Base-by-base conservation (phyloP, 441 rosid species). In the Brassica balearica region DNA sequence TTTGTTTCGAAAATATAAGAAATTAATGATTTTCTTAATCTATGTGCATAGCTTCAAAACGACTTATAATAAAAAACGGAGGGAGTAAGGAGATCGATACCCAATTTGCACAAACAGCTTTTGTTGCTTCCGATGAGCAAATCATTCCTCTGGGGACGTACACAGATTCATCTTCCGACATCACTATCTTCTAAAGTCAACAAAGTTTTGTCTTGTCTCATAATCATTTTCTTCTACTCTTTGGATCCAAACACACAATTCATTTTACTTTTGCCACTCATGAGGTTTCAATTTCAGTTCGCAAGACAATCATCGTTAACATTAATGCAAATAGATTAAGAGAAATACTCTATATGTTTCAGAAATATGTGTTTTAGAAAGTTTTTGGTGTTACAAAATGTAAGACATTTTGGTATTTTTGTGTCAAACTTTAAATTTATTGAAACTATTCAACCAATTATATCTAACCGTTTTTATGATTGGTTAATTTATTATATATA, bases 111-210 rank as follows among this genome's bases (percentile, higher is more conserved):
- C 70, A 76, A 76, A 76, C 77, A 80, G 51, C 80, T 80, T 80
- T 76, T 80, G 83, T 75, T 67, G 67, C 69, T 76, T 80, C 71
- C 80, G 77, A 80, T 71, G 80, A 80, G 80, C 71, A 76, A 75
- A 76, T 80, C 77, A 80, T 80, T 76, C 83, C 56, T 80, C 80
- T 76, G 8, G 80, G 83, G 80, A 80, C 80, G 83, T 80, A 71
- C 83, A 51, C 61, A 80, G 74, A 76, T 76, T 80, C 67, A 61
- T 72, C 74, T 80, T 46, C 83, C 83, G 80, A 80, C 83, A 80
- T 80, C 83, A 71, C 83, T 80, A 80, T 80, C 83, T 76, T 80
- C 80, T 76, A 66, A 76, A 72, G 83, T 80, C 74, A 72, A 72
- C 1, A 75, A 80, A 61, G 73, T 71, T 60, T 29, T 67, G 60